Base-by-base conservation (phyloP, 2,329 filamentous ascomycete genomes). In the Colletotrichum tabaci region DNA sequence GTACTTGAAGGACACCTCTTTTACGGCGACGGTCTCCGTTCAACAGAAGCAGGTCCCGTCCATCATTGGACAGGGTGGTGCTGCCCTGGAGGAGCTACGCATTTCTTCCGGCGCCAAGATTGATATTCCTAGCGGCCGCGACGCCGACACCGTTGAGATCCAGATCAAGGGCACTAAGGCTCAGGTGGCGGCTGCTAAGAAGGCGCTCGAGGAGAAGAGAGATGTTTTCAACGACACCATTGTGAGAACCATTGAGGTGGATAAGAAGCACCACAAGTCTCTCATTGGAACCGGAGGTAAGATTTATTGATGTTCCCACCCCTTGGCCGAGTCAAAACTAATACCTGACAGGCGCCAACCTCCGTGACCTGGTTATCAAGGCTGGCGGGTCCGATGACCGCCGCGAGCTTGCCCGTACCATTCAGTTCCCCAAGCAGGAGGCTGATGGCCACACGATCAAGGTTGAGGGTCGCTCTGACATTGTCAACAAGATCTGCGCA, bases 41-140 rank as follows among this genome's bases (percentile, higher is more conserved):
- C 93, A 97, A 75, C 94, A 96, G 82, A 95, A 91, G 83, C 95
- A 98, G 81, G 87, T 99, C 69, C 95, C 95, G n/a, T 96, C 94
- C 21, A 85, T 99, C 74, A 98, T 99, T 77, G 96, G 96, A 61
- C 92, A 95, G 77, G 93, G 95, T 50, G 96, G 96, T 74, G 91
- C 92, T 76, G 95, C 94, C 76, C 94, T 99, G 88, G 96, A 98
- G 77, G 93, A 94, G 78, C 87, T 99, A 60, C 93, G 96, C 71
- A 90, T 95, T 74, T 86, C 90, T 66, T 97, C 94, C 58, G 94
- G 94, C 65, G 95, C 95, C 30, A 93, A 93, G 83, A 96, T 99
- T 75, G 96, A 98, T 79, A 93, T 99, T 60, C 96, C 96, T 35
- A 92, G 93, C 73, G 91, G 91, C 66, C 90, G 92, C 71, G 94